Conservation (phyloP, 1,139 yeast species). For the Nakaseomyces nivariensis region DNA sequence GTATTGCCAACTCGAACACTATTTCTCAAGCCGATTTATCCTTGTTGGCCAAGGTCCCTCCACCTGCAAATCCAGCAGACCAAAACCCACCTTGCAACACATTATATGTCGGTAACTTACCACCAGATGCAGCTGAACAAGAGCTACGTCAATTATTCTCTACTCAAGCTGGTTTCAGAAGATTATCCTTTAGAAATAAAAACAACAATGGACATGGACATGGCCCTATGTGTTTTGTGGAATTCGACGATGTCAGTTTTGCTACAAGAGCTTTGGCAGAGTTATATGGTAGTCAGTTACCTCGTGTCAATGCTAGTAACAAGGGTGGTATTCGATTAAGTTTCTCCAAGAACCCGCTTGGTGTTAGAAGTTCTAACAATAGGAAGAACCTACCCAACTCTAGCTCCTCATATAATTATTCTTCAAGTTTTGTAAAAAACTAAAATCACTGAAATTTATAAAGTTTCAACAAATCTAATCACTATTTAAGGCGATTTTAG, state of each 20-base stretch:
- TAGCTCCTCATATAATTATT: neutral
- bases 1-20: conserved; percentile 8
- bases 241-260: conserved; percentile 87
- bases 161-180: conserved; percentile 87
- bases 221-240: conserved; percentile 99
- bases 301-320: conserved; percentile 51
- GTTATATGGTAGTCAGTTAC: conserved; percentile 76
- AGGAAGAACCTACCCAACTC: conserved; percentile 14
- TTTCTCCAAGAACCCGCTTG: conserved; percentile 91
- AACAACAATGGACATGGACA: conserved; percentile 38
- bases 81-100: conserved; percentile 99
- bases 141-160: conserved; percentile 82
- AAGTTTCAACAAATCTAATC: neutral
- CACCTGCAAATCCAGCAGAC: conserved; percentile 98
- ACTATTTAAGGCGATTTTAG: neutral
- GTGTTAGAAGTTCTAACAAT: conserved; percentile 60
- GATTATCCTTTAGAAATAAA: conserved; percentile 80
- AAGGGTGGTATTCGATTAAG: conserved; percentile 93
- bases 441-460: neutral
- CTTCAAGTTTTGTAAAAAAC: neutral
- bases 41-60: conserved; percentile 68
- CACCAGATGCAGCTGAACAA: conserved; percentile 93
- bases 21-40: conserved; percentile 54
- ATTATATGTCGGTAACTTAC: conserved; percentile 88
- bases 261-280: conserved; percentile 93